phyloP scores from a whole-genome alignment of 1,284 basidiomycete genomes.

The Golubevia sp. region DNA sequence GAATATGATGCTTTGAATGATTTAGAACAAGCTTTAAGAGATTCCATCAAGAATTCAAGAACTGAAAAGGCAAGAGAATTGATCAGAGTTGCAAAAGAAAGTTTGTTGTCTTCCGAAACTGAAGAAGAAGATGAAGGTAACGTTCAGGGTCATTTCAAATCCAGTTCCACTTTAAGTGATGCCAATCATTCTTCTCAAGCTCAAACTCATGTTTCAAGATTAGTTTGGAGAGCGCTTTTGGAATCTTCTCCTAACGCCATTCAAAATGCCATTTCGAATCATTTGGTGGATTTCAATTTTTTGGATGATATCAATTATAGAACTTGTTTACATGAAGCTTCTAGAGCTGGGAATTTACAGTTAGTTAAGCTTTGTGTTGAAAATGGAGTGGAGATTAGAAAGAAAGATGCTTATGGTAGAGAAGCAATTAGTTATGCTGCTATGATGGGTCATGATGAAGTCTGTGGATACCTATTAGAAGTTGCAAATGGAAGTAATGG shows the following conservation, averaged over 20 bases:
- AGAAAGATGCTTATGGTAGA: conserved; percentile 85
- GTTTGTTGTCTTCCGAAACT: not conserved
- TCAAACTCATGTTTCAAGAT: conserved; percentile 27
- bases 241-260: conserved; percentile 36
- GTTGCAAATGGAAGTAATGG: conserved; percentile 49
- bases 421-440: conserved; percentile 94
- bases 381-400: conserved; percentile 72
- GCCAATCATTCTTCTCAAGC: too few species aligned
- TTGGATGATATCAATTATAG: conserved; percentile 97
- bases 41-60: conserved; percentile 36
- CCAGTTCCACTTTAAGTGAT: too few species aligned
- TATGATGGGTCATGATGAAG: conserved; percentile 81
- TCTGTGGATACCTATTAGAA: conserved; percentile 78
- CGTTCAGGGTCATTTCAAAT: conserved; percentile 11
- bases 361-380: conserved; percentile 82
- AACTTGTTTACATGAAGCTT: conserved; percentile 91
- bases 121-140: not conserved
- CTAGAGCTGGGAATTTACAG: conserved; percentile 79
- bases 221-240: conserved; percentile 54
- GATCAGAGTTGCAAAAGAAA: conserved; percentile 18
- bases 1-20: conserved; percentile 46
- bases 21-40: conserved; percentile 45
- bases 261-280: conserved; percentile 33
- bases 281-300: conserved; percentile 78
- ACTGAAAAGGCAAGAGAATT: conserved; percentile 36